Evolutionary conservation across 331 rosid species (phyloP).

Genomic region (Phaseolus coccineus): DNA sequence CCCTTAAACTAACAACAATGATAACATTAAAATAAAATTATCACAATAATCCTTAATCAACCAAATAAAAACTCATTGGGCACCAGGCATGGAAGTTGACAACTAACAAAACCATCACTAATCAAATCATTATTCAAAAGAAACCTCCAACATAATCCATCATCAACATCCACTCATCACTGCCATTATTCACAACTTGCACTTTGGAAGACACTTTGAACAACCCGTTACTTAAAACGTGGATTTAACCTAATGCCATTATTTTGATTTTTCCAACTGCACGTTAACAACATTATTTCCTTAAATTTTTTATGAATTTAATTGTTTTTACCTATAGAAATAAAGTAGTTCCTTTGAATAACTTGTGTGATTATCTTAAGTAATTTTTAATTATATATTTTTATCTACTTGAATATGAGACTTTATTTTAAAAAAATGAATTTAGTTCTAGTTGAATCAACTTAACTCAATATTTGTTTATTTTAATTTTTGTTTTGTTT

Average conservation of each 20-base stretch:
- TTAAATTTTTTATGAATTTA: not conserved
- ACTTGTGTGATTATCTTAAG: no score
- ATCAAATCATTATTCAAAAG: conserved; percentile 17
- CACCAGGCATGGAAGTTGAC: not conserved
- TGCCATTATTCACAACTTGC: not conserved
- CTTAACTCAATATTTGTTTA: no score
- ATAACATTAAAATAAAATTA: not conserved
- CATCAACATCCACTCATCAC: conserved; percentile 21
- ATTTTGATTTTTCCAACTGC: conserved; percentile 13
- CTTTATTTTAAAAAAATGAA: no score
- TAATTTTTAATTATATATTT: no score
- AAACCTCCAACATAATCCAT: conserved; percentile 17
- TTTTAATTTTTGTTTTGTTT: no score
- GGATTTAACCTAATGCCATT: conserved; percentile 43
- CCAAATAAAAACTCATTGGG: not conserved
- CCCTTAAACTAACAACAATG: conserved; percentile 11
- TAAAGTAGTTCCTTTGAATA: no score
- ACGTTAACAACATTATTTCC: not conserved
- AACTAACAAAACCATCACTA: conserved; percentile 6
- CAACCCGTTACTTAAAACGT: conserved; percentile 40
- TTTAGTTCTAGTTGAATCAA: no score
- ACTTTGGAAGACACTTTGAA: not conserved
- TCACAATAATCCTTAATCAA: not conserved
- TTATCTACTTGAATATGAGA: no score
- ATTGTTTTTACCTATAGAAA: no score